Base-by-base conservation (phyloP, 225 moss, liverwort and hornwort genomes). In the Polytrichum formosum region DNA sequence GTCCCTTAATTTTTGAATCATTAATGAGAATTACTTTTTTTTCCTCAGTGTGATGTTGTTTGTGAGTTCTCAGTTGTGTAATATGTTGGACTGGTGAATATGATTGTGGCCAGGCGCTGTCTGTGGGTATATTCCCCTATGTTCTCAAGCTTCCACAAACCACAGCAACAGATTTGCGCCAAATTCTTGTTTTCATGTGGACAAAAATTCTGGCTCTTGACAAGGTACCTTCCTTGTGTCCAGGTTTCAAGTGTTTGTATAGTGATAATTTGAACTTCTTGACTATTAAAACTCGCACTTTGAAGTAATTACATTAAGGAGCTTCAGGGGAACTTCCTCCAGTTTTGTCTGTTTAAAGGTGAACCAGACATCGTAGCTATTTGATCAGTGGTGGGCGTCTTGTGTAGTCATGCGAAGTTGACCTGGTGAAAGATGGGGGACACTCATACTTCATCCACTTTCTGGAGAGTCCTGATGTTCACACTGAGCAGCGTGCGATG, bases 121-220 rank as follows among this genome's bases (percentile, higher is more conserved):
- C 96, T 21, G 96, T 97, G 28, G 96, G 96, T 20, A 94, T 97
- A 77, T 97, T 97, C 30, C 96, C 96, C 7, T 97, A 97, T 60
- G 94, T 97, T 56, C 87, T 97, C 18, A 97, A 97, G 75, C 76
- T 97, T 61, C 76, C 94, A 74, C 96, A 91, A 83, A 94, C 96
- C 56, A 94, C 94, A 35, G 96, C 96, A 25, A 90, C 88, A 55
- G 96, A 97, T 75, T 82, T 94, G 72, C 89, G 94, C 28, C 96
- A 97, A 79, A 94, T 97, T 65, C 94, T 97, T 60, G 96, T 97
- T 17, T 97, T 97, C 68, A 97, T 97, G 68, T 97, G 96, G 96
- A 97, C 96, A 2, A 97, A 97, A 79, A 97, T 97, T 64, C 76
- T 97, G 69, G 94, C 96, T 72, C 75, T 97, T 65, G 96, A 97